A percentile compares a stretch with the other conserved stretches of the same genome.
Evolutionary conservation across 2,329 filamentous ascomycete species (phyloP).

Genomic region (Claviceps cyperi): DNA sequence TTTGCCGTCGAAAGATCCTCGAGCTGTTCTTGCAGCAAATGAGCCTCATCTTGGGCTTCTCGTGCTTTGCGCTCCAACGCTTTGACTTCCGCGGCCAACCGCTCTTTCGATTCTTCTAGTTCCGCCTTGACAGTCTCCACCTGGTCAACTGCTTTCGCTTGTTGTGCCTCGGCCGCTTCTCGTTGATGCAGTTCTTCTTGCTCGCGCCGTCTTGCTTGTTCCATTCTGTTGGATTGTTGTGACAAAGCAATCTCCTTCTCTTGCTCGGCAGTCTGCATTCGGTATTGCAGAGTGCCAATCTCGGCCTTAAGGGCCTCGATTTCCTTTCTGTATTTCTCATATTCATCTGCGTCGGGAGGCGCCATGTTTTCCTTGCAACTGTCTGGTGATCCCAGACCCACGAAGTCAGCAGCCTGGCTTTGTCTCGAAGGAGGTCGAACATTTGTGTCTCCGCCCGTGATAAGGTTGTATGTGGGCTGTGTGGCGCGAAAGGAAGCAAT

Average conservation of each 20-base stretch:
- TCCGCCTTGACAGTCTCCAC: constrained; percentile 36
- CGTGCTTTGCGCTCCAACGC: constrained; percentile 56
- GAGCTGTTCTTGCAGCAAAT: constrained; percentile 62
- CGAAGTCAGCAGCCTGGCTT: constrained; percentile 24
- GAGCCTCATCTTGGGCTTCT: constrained; percentile 58
- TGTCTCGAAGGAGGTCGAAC: constrained; percentile 26
- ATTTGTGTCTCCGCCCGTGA: constrained; percentile 36
- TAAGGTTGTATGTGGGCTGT: constrained; percentile 44
- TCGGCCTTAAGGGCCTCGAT: constrained; percentile 79
- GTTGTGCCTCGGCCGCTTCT: constrained; percentile 43
- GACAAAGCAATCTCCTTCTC: constrained; percentile 70
- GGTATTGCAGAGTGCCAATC: constrained; percentile 75
- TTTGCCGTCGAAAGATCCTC: constrained; percentile 52
- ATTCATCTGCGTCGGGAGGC: constrained; percentile 42
- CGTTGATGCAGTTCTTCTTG: constrained; percentile 68
- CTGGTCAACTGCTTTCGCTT: constrained; percentile 33
- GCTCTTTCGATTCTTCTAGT: constrained; percentile 35
- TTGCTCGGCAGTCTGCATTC: constrained; percentile 72
- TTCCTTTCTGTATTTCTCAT: constrained; percentile 40
- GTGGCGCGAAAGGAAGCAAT: constrained; percentile 34
- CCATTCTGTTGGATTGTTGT: constrained; percentile 69
- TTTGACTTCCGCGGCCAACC: constrained; percentile 40
- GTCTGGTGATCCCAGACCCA: constrained; percentile 36
- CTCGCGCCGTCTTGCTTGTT: constrained; percentile 65
- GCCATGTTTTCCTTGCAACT: constrained; percentile 47